Evolutionary conservation across 441 rosid species (phyloP).

Genomic region (Macaranga tanarius): DNA sequence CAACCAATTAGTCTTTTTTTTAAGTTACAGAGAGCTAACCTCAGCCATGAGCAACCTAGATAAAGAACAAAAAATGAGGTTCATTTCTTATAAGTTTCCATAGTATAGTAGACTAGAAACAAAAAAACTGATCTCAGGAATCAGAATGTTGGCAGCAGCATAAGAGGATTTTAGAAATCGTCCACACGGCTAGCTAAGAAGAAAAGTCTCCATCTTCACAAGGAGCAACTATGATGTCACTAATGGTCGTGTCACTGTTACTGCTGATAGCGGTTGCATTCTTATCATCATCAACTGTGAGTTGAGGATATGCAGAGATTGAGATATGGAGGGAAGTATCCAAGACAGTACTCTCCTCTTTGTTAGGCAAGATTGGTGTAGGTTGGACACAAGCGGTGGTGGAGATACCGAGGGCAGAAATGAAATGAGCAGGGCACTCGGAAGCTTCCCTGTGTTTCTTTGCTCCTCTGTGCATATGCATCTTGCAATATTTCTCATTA

Average conservation of each 20-base stretch:
- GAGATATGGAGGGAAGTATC: conserved; percentile 42
- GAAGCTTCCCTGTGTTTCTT: conserved; percentile 38
- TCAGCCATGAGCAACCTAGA: not conserved
- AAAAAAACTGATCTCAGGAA: not conserved
- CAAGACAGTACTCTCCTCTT: conserved; percentile 18
- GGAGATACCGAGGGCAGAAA: not conserved
- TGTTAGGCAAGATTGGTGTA: not conserved
- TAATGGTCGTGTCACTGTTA: conserved; percentile 62
- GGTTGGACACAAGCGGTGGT: conserved; percentile 4
- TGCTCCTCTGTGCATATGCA: conserved; percentile 73
- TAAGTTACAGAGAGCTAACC: no score
- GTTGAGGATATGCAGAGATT: conserved; percentile 30
- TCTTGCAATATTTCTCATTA: conserved; percentile 55
- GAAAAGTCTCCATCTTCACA: conserved; percentile 26
- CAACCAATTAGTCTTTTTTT: no score
- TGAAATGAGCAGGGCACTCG: conserved; percentile 19
- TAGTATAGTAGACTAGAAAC: not conserved
- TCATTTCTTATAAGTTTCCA: not conserved
- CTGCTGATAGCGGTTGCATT: conserved; percentile 30
- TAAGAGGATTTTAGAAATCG: not conserved
- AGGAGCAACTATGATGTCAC: conserved; percentile 34
- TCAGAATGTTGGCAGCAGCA: no score
- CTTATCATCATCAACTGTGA: conserved; percentile 28
- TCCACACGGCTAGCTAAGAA: conserved; percentile 16
- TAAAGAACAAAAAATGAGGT: not conserved